Base-by-base conservation (phyloP, 768 basidiomycete genomes). In the Mrakia frigida region DNA sequence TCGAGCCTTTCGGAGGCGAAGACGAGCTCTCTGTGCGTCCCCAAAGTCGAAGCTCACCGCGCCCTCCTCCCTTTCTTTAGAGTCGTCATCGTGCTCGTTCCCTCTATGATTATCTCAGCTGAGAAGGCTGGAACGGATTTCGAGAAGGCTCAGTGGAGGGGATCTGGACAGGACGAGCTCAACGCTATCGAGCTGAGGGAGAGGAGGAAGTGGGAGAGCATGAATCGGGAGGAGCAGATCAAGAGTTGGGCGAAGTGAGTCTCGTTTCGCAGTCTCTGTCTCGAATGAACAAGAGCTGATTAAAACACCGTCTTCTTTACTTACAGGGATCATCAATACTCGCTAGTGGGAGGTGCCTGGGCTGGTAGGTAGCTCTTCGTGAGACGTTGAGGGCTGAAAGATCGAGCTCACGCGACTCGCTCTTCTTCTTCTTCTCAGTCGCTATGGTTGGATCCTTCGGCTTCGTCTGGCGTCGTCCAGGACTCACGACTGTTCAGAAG, bases 81-180 rank as follows among this genome's bases (percentile, higher is more conserved):
- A 11, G 52, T 37, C 39, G 59, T 75, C 68, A 70, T 75, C 46
- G 39, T 75, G 53, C 35, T 75, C 37, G 68, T 69, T 14, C 67
- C 68, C 41, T 37, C 35, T 28, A 75, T 59, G 37, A 69, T 70
- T 39, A 75, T 75, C 56, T 28, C 68, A 6, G 74, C 74, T 1
- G 74, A 75, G 69, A 70, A 70, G 35, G 52, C 41, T 31, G 74
- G 74, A 10, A 28, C 53, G 10, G 52, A 53, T 18, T 75, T 70
- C 56, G 74, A 75, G 67, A 35, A 18, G 13, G 68, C 74, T 53
- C 74, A 70, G n/a, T 75, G 74, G 74, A 60, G 33, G 2, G 74
- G 53, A 5, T 13, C 69, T 3, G 50, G 41, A 6, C 6, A 52
- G 69, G 46, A 70, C 9, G 46, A 50, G 69, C 65, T 68, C 4